phyloP scores from a whole-genome alignment of 73 alveolate species.

The Halteria grandinella region DNA sequence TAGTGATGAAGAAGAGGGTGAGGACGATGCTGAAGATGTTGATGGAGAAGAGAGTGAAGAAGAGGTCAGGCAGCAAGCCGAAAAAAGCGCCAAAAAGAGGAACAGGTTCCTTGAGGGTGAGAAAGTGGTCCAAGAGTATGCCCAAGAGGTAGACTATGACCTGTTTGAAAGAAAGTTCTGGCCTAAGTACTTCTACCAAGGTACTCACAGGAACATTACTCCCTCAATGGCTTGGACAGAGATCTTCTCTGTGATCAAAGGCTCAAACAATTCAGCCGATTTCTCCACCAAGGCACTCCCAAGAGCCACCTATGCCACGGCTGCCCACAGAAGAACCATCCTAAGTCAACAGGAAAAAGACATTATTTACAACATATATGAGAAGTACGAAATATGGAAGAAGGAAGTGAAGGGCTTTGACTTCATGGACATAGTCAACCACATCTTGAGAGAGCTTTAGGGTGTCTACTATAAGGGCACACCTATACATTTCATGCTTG shows the following conservation, averaged over 20 bases:
- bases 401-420: slow-evolving; percentile 64
- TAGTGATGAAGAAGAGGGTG: slow-evolving; percentile 24
- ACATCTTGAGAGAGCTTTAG: slow-evolving; percentile 35
- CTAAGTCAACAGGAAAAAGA: slow-evolving; percentile 45
- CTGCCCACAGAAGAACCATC: neutral
- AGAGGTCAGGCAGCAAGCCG: slow-evolving; percentile 21
- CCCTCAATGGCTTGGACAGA: slow-evolving; percentile 81
- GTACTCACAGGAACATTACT: neutral
- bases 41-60: slow-evolving; percentile 11
- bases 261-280: too few relatives aligned
- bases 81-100: neutral
- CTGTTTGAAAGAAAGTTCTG: slow-evolving; percentile 68
- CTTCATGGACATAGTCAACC: slow-evolving; percentile 79
- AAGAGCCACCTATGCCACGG: neutral
- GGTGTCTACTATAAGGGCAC: slow-evolving; percentile 24
- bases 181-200: slow-evolving; percentile 63
- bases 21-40: slow-evolving; percentile 21
- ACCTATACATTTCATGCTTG: slow-evolving; percentile 69
- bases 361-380: slow-evolving; percentile 58
- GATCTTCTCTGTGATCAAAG: slow-evolving; percentile 77
- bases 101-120: neutral
- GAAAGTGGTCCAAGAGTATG: neutral
- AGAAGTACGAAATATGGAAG: slow-evolving; percentile 82
- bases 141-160: slow-evolving; percentile 76
- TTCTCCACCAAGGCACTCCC: neutral